phyloP scores from a whole-genome alignment of 768 basidiomycete genomes.

The Leccinum broughii region DNA sequence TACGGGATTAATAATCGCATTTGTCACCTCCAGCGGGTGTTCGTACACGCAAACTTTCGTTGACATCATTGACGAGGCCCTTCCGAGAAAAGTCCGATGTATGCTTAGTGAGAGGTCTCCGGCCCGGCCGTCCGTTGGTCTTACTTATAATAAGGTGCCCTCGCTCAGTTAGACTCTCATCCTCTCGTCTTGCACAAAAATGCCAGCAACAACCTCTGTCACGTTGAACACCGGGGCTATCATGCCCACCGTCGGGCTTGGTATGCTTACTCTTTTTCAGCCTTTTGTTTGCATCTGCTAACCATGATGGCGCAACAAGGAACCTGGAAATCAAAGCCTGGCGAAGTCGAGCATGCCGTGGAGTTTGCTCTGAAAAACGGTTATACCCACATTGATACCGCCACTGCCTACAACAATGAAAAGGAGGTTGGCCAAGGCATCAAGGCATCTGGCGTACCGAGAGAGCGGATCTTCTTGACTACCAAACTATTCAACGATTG shows the following conservation, averaged over 20 bases:
- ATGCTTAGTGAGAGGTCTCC: not conserved
- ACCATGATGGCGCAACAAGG: constrained; percentile 38
- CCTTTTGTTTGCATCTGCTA: not conserved
- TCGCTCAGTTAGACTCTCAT: not conserved
- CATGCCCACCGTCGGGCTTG: constrained; percentile 75
- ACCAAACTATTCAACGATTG: constrained; percentile 68
- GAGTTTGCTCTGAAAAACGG: constrained; percentile 70
- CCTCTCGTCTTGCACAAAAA: not conserved
- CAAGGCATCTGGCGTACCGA: constrained; percentile 66
- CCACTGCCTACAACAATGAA: constrained; percentile 74
- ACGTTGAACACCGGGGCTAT: constrained; percentile 74
- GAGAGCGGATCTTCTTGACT: constrained; percentile 78
- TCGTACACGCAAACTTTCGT: not conserved
- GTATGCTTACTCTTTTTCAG: constrained; percentile 25
- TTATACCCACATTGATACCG: constrained; percentile 74
- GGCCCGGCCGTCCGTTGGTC: not conserved
- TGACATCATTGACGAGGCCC: not conserved
- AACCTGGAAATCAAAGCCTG: constrained; percentile 76
- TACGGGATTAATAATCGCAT: not conserved
- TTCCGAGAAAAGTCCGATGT: constrained; percentile 7
- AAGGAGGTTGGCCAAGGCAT: constrained; percentile 81
- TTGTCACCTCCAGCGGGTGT: not conserved
- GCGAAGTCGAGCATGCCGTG: constrained; percentile 75
- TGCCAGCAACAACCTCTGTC: constrained; percentile 50
- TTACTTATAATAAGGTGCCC: not conserved